phyloP scores from a whole-genome alignment of 2,329 filamentous ascomycete genomes.

The Phoma sp. region DNA sequence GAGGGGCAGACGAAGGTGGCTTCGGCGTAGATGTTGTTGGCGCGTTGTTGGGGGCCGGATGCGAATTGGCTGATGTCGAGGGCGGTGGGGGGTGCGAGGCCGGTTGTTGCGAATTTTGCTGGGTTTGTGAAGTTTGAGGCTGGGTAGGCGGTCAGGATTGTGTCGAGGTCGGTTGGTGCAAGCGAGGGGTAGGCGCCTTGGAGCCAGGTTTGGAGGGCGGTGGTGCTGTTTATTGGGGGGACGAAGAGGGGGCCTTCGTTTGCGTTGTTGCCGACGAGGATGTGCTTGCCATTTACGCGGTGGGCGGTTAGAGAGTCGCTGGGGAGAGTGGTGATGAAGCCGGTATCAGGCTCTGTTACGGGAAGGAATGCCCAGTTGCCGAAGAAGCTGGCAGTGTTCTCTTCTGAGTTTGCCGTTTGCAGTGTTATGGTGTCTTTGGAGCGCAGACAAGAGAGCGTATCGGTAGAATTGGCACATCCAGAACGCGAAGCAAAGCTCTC shows the following conservation, averaged over 20 bases:
- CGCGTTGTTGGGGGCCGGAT: slow-evolving; percentile 64
- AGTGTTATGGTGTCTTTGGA: slow-evolving; percentile 46
- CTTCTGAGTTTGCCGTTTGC: slow-evolving; percentile 45
- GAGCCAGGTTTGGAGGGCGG: slow-evolving; percentile 52
- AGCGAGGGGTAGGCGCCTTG: slow-evolving; percentile 53
- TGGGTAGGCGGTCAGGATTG: slow-evolving; percentile 46
- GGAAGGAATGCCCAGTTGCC: slow-evolving; percentile 56
- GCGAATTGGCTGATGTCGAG: slow-evolving; percentile 59
- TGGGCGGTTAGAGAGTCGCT: no score
- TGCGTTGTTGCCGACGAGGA: slow-evolving; percentile 59
- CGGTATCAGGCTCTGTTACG: no score
- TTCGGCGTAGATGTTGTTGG: slow-evolving; percentile 61
- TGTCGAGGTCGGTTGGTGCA: slow-evolving; percentile 45
- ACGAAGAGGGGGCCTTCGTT: slow-evolving; percentile 60
- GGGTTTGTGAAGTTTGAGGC: slow-evolving; percentile 20
- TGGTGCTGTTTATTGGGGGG: slow-evolving; percentile 53
- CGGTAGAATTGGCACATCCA: slow-evolving; percentile 40
- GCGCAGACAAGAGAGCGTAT: no score
- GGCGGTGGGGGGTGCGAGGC: slow-evolving; percentile 53
- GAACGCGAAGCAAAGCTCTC: slow-evolving; percentile 51
- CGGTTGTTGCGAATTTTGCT: slow-evolving; percentile 42
- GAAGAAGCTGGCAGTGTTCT: slow-evolving; percentile 45
- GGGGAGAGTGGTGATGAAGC: no score
- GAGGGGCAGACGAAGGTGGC: slow-evolving; percentile 63
- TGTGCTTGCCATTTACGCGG: no score